Conservation (phyloP, 495 filamentous ascomycete genomes). For the Jackrogersella multiformis region DNA sequence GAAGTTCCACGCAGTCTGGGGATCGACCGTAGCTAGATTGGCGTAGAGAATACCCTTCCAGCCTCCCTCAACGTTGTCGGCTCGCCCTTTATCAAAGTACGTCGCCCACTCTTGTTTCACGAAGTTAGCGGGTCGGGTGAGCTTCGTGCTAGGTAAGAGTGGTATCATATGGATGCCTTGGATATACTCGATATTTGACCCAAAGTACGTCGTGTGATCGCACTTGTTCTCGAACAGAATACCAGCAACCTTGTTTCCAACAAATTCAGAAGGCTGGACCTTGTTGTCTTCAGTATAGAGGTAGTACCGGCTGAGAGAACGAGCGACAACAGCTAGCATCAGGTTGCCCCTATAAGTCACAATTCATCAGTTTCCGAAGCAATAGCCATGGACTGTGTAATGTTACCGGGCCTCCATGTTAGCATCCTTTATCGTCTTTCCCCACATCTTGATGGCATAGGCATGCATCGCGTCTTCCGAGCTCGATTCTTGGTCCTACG, state of each 20-base stretch:
- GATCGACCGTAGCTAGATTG: constrained; percentile 83
- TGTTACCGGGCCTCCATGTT: constrained; percentile 80
- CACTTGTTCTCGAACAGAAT: constrained; percentile 98
- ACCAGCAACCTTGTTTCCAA: constrained; percentile 86
- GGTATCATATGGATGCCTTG: constrained; percentile 99
- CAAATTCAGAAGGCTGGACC: constrained; percentile 80
- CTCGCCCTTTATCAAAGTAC: constrained; percentile 73
- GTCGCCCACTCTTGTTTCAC: constrained; percentile 86
- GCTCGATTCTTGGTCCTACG: constrained; percentile 81
- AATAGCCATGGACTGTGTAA: not conserved
- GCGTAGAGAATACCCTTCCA: constrained; percentile 89
- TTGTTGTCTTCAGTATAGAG: constrained; percentile 73
- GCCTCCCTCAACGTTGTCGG: constrained; percentile 69
- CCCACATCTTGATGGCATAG: constrained; percentile 97
- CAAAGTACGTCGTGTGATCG: constrained; percentile 96
- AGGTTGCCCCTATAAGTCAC: constrained; percentile 68
- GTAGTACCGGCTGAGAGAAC: constrained; percentile 82
- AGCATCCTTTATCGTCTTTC: constrained; percentile 72
- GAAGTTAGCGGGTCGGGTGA: constrained; percentile 73
- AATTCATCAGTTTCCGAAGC: constrained; percentile 9
- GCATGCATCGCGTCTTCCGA: constrained; percentile 91
- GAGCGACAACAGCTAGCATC: constrained; percentile 77
- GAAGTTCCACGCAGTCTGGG: constrained; percentile 73
- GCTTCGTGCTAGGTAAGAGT: constrained; percentile 73
- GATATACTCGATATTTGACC: constrained; percentile 79